A percentile compares a stretch with the other conserved stretches of the same genome.
These are phyloP conservation scores for Phialocephala sp. DNA, from an alignment of 2,329 filamentous ascomycete genomes.

Conservation along the genomic window DNA sequence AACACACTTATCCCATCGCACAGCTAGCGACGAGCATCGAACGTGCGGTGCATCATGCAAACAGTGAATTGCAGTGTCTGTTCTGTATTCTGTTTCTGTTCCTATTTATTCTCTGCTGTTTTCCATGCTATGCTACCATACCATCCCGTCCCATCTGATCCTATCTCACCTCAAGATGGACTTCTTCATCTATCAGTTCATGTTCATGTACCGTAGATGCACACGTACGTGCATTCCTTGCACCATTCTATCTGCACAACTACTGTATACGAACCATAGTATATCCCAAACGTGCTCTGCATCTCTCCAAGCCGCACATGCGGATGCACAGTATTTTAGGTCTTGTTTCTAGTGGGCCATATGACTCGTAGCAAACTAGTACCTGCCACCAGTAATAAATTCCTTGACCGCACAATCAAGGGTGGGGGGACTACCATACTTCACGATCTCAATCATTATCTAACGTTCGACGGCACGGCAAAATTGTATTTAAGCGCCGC, in stretches of 20 bases:
- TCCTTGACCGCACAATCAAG: neutral
- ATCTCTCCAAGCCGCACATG: neutral
- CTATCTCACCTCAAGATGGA: slow-evolving; percentile 6
- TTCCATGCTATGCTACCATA: neutral
- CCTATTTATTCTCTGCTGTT: neutral
- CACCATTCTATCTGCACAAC: neutral
- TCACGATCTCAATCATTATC: neutral
- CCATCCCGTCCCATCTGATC: slow-evolving; percentile 8
- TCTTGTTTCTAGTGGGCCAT: neutral
- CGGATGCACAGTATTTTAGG: neutral
- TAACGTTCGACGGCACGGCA: neutral
- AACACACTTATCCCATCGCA: neutral
- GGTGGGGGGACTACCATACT: neutral
- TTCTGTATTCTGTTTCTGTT: neutral
- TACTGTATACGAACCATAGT: slow-evolving; percentile 1
- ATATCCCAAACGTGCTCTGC: slow-evolving; percentile 15
- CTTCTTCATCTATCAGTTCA: slow-evolving; percentile 4
- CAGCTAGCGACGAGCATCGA: neutral
- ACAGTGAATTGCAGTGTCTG: neutral
- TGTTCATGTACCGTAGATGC: slow-evolving; percentile 5
- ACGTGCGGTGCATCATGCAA: neutral
- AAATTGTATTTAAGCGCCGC: neutral
- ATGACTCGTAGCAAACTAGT: slow-evolving; percentile 1
- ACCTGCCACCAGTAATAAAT: neutral
- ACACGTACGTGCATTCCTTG: neutral